These are phyloP conservation scores for Chalaropsis thielavioides DNA, from an alignment of 2,329 filamentous ascomycete species.

Conservation along the genomic window DNA sequence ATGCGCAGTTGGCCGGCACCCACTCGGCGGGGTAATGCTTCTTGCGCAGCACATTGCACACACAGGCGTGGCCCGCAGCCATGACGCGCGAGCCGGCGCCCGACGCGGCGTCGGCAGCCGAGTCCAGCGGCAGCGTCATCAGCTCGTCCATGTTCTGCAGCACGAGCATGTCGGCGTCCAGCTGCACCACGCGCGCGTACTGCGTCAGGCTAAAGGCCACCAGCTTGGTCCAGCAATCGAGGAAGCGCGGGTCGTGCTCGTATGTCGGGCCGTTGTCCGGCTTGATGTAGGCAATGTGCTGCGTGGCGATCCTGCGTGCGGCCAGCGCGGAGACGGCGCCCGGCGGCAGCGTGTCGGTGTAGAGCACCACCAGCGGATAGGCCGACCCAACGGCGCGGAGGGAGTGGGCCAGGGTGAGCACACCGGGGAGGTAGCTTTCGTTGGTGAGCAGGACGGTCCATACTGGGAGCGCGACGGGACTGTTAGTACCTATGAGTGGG, in stretches of 20 bases:
- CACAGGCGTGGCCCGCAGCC: conserved; percentile 70
- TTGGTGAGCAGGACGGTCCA: conserved; percentile 86
- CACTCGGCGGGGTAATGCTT: conserved; percentile 65
- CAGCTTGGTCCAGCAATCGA: conserved; percentile 83
- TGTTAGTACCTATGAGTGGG: neutral
- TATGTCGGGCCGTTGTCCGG: conserved; percentile 53
- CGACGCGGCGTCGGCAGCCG: conserved; percentile 19
- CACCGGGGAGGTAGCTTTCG: conserved; percentile 63
- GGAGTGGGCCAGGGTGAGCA: conserved; percentile 67
- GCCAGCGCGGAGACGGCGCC: conserved; percentile 39
- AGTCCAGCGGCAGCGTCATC: conserved; percentile 66
- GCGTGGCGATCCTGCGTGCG: conserved; percentile 55
- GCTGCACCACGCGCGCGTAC: conserved; percentile 65
- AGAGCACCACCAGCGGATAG: conserved; percentile 70
- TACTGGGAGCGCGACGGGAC: conserved; percentile 34
- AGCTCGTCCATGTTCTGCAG: conserved; percentile 80
- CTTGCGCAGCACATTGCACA: conserved; percentile 70
- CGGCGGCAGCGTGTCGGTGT: conserved; percentile 61
- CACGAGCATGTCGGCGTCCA: conserved; percentile 82
- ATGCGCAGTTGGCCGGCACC: conserved; percentile 43
- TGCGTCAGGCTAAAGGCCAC: conserved; percentile 61
- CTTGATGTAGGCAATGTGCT: conserved; percentile 57
- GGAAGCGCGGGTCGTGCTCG: conserved; percentile 66
- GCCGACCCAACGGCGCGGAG: conserved; percentile 49
- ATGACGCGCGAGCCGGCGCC: conserved; percentile 42